Base-by-base conservation (phyloP, 192 early-diverging fungal species). In the Backusella australiensis region DNA sequence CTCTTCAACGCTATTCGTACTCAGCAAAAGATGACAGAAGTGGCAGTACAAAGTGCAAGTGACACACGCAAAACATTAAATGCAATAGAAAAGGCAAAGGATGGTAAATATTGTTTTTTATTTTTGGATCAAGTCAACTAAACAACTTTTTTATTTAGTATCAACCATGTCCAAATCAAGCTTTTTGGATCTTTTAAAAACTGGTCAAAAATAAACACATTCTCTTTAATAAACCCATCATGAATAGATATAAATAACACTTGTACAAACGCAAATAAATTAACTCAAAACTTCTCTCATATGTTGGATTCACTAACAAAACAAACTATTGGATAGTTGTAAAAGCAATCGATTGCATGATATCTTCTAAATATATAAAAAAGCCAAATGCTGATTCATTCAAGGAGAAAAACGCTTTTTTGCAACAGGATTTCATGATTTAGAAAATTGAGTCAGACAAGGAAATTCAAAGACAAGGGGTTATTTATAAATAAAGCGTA, bases 1-100 rank as follows among this genome's bases (percentile, higher is more conserved):
- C 85, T 98, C 59, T 98, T 98, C 79, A 98, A 98, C 82, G 97
- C 96, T 21, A 94, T 98, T 70, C 88, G 91, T 78, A 92, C 86
- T 6, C 94, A 95, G 76, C 97, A 98, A 78, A 94, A 94, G 72
- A 87, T 87, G 19, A 87, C 90, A 8, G 89, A 95, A 78, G 87
- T 89, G 41, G 79, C 88, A 66, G 83, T 92, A 74, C 71, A 88
- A 53, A 79, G 86, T 67, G 90, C 86, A 68, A 80, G 85, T 69
- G 78, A 85, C 73, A 77, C 83, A 84, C 81, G 81, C 23, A 83
- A 78, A 35, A 85, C 78, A 12, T 53, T 49, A 56, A 49, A 85
- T 32, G 73, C 84, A 21, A 83, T 82, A 63, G 84, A 87, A 44
- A 85, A 87, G 68, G 84, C 85, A 67, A 85, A 78, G 65, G 63